Base-by-base conservation (phyloP, 768 basidiomycete genomes). In the Fomitopsis pulvina region DNA sequence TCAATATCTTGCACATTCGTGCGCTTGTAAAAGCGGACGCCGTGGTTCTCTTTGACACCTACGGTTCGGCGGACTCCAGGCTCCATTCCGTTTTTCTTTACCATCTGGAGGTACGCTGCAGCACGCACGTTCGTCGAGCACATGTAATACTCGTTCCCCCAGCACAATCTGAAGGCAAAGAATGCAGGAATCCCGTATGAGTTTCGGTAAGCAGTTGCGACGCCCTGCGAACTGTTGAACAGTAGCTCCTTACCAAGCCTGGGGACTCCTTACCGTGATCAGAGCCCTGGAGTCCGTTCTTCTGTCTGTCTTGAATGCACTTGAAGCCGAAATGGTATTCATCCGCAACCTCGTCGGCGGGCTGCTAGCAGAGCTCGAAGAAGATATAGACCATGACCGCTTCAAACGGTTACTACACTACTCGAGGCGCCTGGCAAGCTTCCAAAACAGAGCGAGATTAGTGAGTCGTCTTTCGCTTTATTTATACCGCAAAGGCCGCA, bases 271-370 rank as follows among this genome's bases (percentile, higher is more conserved):
- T 41, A 5, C 18, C 49, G 40, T 32, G 41, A 43, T n/a, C 62
- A 93, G 94, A 48, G 95, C 95, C 2, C 74, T 97, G 32, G 95
- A 98, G 59, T 94, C 93, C 1, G 84, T 96, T 50, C 73, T 98
- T 38, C 78, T 95, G 37, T 95, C 92, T 34, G 91, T 95, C 9
- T 70, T 94, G 50, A 89, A 87, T 56, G 93, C 95, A 4, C 73
- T 98, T 21, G 95, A 97, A 69, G 92, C 92, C 27, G 95, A 98
- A 69, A 88, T 97, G 87, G 86, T 86, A 12, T 94, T 94, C 62
- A 90, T 92, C 45, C 83, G 94, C 28, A 86, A 87, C 54, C 81
- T 96, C 30, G 88, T 97, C 45, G 88, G 89, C 46, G 87, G 91
- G 3, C 73, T 98, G 9, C 73, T 98, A 26, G 89, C 89, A 16